Conservation (phyloP, 2,329 filamentous ascomycete species). For the Colletotrichum tofieldiae region DNA sequence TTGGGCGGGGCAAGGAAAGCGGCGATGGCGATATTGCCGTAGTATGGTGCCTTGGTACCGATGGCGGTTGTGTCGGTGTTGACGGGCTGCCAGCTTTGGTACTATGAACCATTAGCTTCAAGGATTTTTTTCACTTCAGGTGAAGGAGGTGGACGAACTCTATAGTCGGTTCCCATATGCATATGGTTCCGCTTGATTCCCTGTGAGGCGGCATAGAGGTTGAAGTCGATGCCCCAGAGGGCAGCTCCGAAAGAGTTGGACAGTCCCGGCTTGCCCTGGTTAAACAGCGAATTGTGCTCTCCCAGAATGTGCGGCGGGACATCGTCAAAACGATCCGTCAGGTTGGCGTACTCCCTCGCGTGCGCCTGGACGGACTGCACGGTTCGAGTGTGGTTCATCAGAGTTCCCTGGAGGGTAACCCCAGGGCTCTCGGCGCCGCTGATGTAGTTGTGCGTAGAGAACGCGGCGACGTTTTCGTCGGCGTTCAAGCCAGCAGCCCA, state of each 20-base stretch:
- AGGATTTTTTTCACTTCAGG: not conserved
- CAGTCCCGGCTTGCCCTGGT: slow-evolving; percentile 73
- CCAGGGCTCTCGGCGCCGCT: slow-evolving; percentile 71
- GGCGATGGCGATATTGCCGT: slow-evolving; percentile 73
- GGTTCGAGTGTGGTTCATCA: slow-evolving; percentile 75
- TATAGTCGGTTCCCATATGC: slow-evolving; percentile 76
- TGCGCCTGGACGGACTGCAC: slow-evolving; percentile 64
- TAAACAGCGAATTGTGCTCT: slow-evolving; percentile 75
- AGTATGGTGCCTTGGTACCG: slow-evolving; percentile 76
- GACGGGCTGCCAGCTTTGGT: slow-evolving; percentile 74
- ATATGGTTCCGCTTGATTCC: slow-evolving; percentile 73
- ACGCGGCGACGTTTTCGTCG: slow-evolving; percentile 65
- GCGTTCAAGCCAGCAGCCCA: slow-evolving; percentile 69
- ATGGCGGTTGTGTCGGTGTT: slow-evolving; percentile 62
- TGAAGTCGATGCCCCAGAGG: slow-evolving; percentile 76
- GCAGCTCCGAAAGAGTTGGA: slow-evolving; percentile 77
- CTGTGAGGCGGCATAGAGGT: slow-evolving; percentile 69
- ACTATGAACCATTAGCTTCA: slow-evolving; percentile 51
- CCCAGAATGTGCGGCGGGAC: slow-evolving; percentile 72
- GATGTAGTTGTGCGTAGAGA: slow-evolving; percentile 77
- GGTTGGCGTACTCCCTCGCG: slow-evolving; percentile 60
- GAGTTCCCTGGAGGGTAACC: slow-evolving; percentile 73
- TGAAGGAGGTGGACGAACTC: slow-evolving; percentile 49
- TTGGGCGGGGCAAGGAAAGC: slow-evolving; percentile 67
- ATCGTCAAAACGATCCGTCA: slow-evolving; percentile 57